A percentile compares a stretch with the other conserved stretches of the same genome.
Conservation (phyloP, 495 filamentous ascomycete genomes). For the Penicillium cataractarum region DNA sequence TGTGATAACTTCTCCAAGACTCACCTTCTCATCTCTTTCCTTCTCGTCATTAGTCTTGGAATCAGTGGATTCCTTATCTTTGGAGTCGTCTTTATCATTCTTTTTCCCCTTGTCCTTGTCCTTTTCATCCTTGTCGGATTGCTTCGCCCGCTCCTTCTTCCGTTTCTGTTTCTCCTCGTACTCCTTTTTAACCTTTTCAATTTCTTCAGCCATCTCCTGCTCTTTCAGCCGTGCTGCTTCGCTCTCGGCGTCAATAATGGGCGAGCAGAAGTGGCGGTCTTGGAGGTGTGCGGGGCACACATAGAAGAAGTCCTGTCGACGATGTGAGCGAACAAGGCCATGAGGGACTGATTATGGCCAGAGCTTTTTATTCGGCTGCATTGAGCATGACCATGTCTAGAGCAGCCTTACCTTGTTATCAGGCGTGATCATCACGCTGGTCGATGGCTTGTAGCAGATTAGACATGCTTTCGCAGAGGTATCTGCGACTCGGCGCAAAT, state of each 20-base stretch:
- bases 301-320: conserved; percentile 90
- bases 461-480: conserved; percentile 79
- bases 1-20: not conserved
- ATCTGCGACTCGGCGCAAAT: conserved; percentile 87
- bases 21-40: conserved; percentile 60
- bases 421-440: conserved; percentile 83
- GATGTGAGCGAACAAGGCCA: conserved; percentile 7
- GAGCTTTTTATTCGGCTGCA: too few species aligned
- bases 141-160: conserved; percentile 39
- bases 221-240: conserved; percentile 67
- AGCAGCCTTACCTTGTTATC: conserved; percentile 75
- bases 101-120: conserved; percentile 56
- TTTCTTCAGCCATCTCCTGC: conserved; percentile 69
- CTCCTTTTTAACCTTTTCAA: conserved; percentile 70
- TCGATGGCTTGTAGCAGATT: conserved; percentile 88
- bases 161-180: conserved; percentile 48
- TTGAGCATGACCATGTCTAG: not conserved
- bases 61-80: conserved; percentile 40
- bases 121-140: conserved; percentile 42
- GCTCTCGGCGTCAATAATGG: conserved; percentile 77
- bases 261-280: conserved; percentile 78
- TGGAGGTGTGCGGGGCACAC: conserved; percentile 83
- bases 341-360: not conserved
- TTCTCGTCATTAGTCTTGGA: conserved; percentile 46
- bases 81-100: conserved; percentile 45